Conservation (phyloP, 768 basidiomycete genomes). For the Leccinellum luteum region DNA sequence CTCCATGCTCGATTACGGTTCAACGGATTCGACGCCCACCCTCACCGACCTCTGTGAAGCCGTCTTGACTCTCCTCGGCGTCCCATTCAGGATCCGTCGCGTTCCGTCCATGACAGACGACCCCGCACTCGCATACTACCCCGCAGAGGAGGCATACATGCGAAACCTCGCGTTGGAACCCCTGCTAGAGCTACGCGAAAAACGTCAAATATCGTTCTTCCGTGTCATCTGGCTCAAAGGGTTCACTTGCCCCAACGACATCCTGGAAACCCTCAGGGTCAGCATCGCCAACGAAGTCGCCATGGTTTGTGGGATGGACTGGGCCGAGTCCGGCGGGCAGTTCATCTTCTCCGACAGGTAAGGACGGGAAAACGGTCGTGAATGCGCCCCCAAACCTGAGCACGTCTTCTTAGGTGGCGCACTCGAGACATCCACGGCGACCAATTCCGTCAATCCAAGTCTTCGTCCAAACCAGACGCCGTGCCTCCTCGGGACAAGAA, state of each 20-base stretch:
- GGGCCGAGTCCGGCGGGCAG: constrained; percentile 96
- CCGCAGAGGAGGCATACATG: constrained; percentile 91
- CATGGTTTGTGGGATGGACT: constrained; percentile 99
- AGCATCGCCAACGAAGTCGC: constrained; percentile 89
- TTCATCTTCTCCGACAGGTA: constrained; percentile 98
- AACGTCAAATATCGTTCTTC: constrained; percentile 78
- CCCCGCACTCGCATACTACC: constrained; percentile 88
- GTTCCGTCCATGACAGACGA: constrained; percentile 92
- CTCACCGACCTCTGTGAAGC: constrained; percentile 94
- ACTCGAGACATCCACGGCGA: constrained; percentile 98
- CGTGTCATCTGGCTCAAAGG: constrained; percentile 98
- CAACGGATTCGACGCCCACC: constrained; percentile 92
- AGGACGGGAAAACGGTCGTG: constrained; percentile 17
- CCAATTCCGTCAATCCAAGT: constrained; percentile 96
- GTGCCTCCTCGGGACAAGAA: constrained; percentile 88
- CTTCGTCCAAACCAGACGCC: constrained; percentile 83
- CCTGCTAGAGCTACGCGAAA: constrained; percentile 73
- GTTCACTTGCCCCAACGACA: constrained; percentile 98
- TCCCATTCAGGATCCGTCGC: constrained; percentile 90
- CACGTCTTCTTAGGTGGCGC: constrained; percentile 65
- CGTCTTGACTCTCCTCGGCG: constrained; percentile 87
- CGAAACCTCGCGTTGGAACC: constrained; percentile 93
- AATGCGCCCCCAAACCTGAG: background rate
- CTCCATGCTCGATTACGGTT: constrained; percentile 97
- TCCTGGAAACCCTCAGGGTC: constrained; percentile 92